Percentiles rank a stretch among this genome's conserved stretches.
These are phyloP conservation scores for Phytophthora megakarya DNA, from an alignment of 352 stramenopile genomes.

Conservation along the genomic window DNA sequence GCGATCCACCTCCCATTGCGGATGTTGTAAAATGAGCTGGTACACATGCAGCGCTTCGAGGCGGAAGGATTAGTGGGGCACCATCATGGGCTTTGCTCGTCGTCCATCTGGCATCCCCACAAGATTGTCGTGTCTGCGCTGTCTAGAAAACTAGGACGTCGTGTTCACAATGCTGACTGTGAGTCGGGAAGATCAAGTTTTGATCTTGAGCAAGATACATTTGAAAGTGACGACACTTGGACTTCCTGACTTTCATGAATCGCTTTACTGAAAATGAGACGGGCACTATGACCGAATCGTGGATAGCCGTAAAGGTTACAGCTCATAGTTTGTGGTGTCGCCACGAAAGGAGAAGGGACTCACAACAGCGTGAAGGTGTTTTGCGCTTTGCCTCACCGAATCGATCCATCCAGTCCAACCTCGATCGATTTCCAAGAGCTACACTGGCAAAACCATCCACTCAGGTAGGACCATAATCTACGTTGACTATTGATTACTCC, in stretches of 20 bases:
- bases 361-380: background rate
- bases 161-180: background rate
- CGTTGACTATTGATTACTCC: background rate
- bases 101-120: background rate
- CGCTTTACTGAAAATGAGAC: conserved; percentile 1
- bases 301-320: conserved; percentile 5
- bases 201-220: background rate
- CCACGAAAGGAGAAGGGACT: conserved; percentile 1
- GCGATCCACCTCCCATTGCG: conserved; percentile 34
- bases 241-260: background rate
- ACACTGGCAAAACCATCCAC: no score
- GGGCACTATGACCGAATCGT: background rate
- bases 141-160: background rate
- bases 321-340: background rate
- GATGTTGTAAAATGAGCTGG: conserved; percentile 25
- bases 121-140: background rate
- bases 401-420: conserved; percentile 1
- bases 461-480: background rate
- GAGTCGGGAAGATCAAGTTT: conserved; percentile 6
- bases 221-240: background rate
- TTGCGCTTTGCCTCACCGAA: conserved; percentile 19
- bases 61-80: conserved; percentile 7
- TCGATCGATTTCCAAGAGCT: background rate
- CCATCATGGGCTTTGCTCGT: conserved; percentile 18
- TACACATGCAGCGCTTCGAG: background rate